Conservation (phyloP, 1,139 yeast species). For the Entelexis paramagnoliae region DNA sequence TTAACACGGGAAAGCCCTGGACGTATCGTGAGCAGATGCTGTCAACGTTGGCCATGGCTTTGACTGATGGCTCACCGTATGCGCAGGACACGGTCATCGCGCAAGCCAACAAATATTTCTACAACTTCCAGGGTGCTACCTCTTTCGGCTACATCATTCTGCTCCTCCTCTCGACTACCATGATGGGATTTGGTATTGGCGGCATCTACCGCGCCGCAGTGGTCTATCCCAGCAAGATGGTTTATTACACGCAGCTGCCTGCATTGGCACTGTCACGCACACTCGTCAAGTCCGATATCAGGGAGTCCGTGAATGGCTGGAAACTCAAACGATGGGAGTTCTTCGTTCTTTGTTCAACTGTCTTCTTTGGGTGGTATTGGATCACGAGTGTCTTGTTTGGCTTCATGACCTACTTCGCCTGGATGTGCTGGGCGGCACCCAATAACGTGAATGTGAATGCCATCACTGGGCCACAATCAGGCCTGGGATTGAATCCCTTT, state of each 20-base stretch:
- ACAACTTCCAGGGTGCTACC: conserved; percentile 24
- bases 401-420: conserved; percentile 21
- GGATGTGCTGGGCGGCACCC: conserved; percentile 24
- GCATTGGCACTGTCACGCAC: conserved; percentile 31
- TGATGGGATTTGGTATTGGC: conserved; percentile 50
- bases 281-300: conserved; percentile 24
- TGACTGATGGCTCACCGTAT: conserved; percentile 23
- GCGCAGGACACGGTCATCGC: conserved; percentile 27
- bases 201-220: conserved; percentile 38
- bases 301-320: conserved; percentile 25
- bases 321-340: too few species aligned
- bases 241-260: conserved; percentile 38
- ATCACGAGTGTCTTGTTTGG: conserved; percentile 21
- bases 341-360: not conserved
- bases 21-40: conserved; percentile 48
- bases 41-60: conserved; percentile 25
- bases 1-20: conserved; percentile 35
- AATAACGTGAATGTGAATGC: conserved; percentile 38
- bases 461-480: conserved; percentile 38
- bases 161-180: conserved; percentile 45
- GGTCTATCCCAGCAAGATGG: conserved; percentile 33
- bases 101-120: conserved; percentile 27
- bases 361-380: conserved; percentile 34
- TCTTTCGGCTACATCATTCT: conserved; percentile 39
- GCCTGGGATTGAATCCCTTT: conserved; percentile 42